A percentile compares a stretch with the other conserved stretches of the same genome.
Evolutionary conservation across 2,329 filamentous ascomycete genomes (phyloP).

Genomic region (Chaetomium sp.): DNA sequence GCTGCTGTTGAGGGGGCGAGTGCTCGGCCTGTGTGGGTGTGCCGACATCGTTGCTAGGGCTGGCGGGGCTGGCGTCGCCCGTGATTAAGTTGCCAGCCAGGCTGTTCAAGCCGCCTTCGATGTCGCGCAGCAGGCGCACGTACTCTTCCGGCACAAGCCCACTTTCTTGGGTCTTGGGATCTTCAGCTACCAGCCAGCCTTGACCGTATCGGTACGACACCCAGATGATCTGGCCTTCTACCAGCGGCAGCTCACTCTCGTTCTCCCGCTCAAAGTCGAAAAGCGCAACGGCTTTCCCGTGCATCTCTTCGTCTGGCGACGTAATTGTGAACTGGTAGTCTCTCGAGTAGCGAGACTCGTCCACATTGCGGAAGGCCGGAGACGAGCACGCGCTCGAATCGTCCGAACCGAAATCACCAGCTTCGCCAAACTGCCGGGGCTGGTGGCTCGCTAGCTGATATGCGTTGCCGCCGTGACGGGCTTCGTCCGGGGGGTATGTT

Average conservation of each 20-base stretch:
- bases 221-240: slow-evolving; percentile 94
- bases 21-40: slow-evolving; percentile 63
- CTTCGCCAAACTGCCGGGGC: slow-evolving; percentile 48
- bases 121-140: slow-evolving; percentile 86
- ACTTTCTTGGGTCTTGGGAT: slow-evolving; percentile 90
- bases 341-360: slow-evolving; percentile 80
- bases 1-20: slow-evolving; percentile 35
- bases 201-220: slow-evolving; percentile 95
- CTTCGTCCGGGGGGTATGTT: slow-evolving; percentile 70
- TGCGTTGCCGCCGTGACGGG: slow-evolving; percentile 56
- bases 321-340: slow-evolving; percentile 96
- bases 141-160: slow-evolving; percentile 96
- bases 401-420: slow-evolving; percentile 58
- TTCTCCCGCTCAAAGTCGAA: slow-evolving; percentile 96
- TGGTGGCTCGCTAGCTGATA: slow-evolving; percentile 52
- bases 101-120: slow-evolving; percentile 84
- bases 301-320: slow-evolving; percentile 95
- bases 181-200: slow-evolving; percentile 95
- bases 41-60: slow-evolving; percentile 55
- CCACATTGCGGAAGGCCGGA: slow-evolving; percentile 59
- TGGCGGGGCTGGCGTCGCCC: slow-evolving; percentile 51
- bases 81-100: slow-evolving; percentile 59
- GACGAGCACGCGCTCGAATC: slow-evolving; percentile 62
- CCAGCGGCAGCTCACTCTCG: slow-evolving; percentile 89
- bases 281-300: slow-evolving; percentile 91